Conservation (phyloP, 2,329 filamentous ascomycete species). For the Trichocomaceae sp. region DNA sequence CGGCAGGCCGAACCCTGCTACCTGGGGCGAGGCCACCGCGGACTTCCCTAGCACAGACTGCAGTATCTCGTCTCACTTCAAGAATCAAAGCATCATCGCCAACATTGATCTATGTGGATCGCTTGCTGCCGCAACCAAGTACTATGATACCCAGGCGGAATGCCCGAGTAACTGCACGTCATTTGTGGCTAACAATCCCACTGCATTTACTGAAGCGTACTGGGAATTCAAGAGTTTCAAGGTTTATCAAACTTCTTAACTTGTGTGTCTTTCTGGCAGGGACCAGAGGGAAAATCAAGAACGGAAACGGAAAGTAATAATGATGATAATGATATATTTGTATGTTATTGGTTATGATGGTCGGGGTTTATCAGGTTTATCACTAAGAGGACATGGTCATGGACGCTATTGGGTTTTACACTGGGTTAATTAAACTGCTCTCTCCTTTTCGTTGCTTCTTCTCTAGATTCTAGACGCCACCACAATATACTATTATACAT, state of each 20-base stretch:
- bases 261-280: neutral
- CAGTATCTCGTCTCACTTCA: conserved; percentile 54
- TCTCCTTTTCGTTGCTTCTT: neutral
- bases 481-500: neutral
- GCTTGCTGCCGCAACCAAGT: conserved; percentile 37
- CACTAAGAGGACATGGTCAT: neutral
- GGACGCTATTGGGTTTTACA: neutral
- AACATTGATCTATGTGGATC: conserved; percentile 62
- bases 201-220: conserved; percentile 53
- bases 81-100: conserved; percentile 59
- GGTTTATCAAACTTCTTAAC: conserved; percentile 45
- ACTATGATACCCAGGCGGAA: conserved; percentile 28
- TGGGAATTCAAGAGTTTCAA: conserved; percentile 60
- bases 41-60: conserved; percentile 61
- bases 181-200: conserved; percentile 53
- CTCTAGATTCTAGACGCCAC: neutral
- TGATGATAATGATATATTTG: neutral
- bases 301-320: neutral
- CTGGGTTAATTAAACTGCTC: neutral
- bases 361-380: neutral
- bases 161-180: conserved; percentile 52
- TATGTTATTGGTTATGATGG: neutral
- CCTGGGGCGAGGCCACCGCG: conserved; percentile 57
- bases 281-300: neutral
- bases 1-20: conserved; percentile 51